These are phyloP conservation scores for Golubevia sp. DNA, from an alignment of 1,284 basidiomycete genomes.

Conservation along the genomic window DNA sequence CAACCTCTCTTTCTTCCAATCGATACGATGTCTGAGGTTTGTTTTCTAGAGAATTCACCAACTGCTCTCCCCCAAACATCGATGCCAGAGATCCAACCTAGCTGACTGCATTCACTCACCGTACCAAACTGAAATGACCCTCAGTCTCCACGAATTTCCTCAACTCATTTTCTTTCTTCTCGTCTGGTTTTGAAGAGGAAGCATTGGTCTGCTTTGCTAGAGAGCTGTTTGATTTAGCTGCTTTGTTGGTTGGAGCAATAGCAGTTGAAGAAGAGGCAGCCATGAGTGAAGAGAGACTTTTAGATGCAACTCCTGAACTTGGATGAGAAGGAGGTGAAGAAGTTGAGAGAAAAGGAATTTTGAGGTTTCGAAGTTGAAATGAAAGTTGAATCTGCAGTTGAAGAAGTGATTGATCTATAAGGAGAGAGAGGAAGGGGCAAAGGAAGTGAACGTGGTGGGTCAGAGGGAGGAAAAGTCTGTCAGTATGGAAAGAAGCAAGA, in stretches of 20 bases:
- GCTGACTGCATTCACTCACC: constrained; percentile 6
- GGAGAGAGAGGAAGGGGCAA: constrained; percentile 2
- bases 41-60: too few species aligned
- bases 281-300: constrained; percentile 6
- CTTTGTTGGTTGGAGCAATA: constrained; percentile 2
- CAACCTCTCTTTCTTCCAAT: too few species aligned
- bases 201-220: not conserved
- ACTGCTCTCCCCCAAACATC: too few species aligned
- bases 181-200: constrained; percentile 3
- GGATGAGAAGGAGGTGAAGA: constrained; percentile 7
- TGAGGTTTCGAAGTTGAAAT: not conserved
- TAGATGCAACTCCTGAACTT: constrained; percentile 9
- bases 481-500: too few species aligned
- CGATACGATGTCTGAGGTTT: too few species aligned
- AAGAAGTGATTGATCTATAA: not conserved
- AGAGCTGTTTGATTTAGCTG: constrained; percentile 1
- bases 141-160: constrained; percentile 54
- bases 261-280: constrained; percentile 1
- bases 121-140: constrained; percentile 58
- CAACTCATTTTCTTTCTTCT: constrained; percentile 22
- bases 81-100: too few species aligned
- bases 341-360: not conserved
- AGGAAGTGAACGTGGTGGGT: not conserved
- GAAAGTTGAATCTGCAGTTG: constrained; percentile 1
- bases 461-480: constrained; percentile 11